These are phyloP conservation scores for Colletotrichum salicis DNA, from an alignment of 2,329 filamentous ascomycete species.

Conservation along the genomic window DNA sequence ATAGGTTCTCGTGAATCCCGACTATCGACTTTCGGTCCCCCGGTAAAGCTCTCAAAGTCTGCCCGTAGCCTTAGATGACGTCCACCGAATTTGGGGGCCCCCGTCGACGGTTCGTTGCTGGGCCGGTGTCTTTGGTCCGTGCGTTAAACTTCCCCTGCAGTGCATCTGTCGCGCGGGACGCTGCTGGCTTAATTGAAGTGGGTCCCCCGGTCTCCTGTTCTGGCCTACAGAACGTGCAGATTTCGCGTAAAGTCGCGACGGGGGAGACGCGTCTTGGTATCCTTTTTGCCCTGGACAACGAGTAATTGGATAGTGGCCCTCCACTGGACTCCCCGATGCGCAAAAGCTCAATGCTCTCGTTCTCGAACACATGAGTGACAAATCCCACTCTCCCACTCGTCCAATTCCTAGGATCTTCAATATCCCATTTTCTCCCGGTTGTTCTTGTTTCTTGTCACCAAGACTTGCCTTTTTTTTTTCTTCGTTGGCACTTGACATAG, in stretches of 20 bases:
- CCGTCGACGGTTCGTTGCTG: constrained; percentile 21
- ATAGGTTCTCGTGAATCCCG: neutral
- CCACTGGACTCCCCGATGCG: neutral
- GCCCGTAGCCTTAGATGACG: constrained; percentile 37
- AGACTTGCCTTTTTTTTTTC: neutral
- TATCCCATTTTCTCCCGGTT: constrained; percentile 12
- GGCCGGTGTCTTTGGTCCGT: constrained; percentile 30
- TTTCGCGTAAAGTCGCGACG: constrained; percentile 37
- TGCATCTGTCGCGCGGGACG: neutral
- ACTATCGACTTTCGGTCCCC: neutral
- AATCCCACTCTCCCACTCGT: constrained; percentile 29
- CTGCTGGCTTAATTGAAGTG: constrained; percentile 35
- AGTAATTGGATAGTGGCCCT: constrained; percentile 1
- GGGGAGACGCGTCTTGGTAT: constrained; percentile 28
- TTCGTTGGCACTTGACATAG: neutral
- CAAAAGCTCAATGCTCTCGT: neutral
- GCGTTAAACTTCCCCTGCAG: constrained; percentile 6
- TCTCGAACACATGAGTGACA: constrained; percentile 18
- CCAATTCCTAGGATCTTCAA: constrained; percentile 25
- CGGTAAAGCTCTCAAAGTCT: constrained; percentile 31
- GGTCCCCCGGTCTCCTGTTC: neutral
- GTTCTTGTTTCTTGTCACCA: constrained; percentile 4
- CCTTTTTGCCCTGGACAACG: constrained; percentile 1
- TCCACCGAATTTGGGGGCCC: constrained; percentile 23
- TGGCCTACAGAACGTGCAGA: constrained; percentile 9